These are phyloP conservation scores for Thielaviopsis ethacetica DNA, from an alignment of 2,329 filamentous ascomycete species.

Conservation along the genomic window DNA sequence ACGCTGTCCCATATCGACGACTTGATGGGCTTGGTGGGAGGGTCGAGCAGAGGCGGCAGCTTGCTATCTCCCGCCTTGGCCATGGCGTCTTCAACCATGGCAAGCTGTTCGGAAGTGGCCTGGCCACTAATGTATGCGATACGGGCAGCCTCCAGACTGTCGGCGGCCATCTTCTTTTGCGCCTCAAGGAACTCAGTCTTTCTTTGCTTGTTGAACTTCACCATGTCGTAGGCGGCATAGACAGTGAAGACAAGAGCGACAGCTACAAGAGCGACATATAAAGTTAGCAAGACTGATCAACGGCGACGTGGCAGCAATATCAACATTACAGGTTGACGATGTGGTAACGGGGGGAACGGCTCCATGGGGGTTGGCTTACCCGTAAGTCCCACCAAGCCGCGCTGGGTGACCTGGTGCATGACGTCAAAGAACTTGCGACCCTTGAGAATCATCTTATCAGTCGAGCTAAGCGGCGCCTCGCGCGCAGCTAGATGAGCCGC, in stretches of 20 bases:
- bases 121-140: conserved; percentile 43
- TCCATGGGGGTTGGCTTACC: conserved; percentile 24
- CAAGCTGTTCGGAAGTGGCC: conserved; percentile 38
- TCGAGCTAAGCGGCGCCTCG: conserved; percentile 36
- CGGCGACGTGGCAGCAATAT: not conserved
- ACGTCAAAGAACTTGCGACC: conserved; percentile 36
- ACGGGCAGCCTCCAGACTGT: conserved; percentile 39
- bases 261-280: conserved; percentile 20
- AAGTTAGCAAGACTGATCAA: not conserved
- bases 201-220: conserved; percentile 42
- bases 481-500: conserved; percentile 52
- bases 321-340: not conserved
- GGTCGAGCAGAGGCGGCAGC: conserved; percentile 34
- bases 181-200: conserved; percentile 41
- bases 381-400: conserved; percentile 38
- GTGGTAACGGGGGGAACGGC: not conserved
- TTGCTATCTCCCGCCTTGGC: conserved; percentile 30
- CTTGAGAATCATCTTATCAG: conserved; percentile 32
- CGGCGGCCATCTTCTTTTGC: conserved; percentile 35
- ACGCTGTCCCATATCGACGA: conserved; percentile 13
- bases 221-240: conserved; percentile 46
- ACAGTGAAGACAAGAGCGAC: conserved; percentile 38
- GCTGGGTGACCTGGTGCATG: conserved; percentile 38
- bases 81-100: conserved; percentile 40
- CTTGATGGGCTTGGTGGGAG: conserved; percentile 22